phyloP scores from a whole-genome alignment of 2,329 filamentous ascomycete genomes.

The Teratosphaeria epicoccoides region DNA sequence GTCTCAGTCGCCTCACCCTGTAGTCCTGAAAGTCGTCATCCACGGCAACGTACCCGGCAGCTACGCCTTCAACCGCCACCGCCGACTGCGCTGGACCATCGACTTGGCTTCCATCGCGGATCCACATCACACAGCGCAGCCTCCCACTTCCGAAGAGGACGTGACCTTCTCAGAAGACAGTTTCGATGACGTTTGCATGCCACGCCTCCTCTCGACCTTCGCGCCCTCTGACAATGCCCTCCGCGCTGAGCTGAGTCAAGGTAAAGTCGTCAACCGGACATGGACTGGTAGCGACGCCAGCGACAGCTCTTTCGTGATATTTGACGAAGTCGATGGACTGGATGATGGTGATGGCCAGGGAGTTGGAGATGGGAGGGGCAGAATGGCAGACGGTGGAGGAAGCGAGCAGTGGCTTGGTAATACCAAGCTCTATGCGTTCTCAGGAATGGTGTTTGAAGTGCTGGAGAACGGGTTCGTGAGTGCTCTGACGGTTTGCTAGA shows the following conservation, averaged over 20 bases:
- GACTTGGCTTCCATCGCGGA: conserved; percentile 14
- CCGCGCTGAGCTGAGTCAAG: conserved; percentile 32
- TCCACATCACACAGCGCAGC: conserved; percentile 12
- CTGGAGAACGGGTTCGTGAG: conserved; percentile 82
- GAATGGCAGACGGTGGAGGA: conserved; percentile 13
- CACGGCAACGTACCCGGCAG: conserved; percentile 93
- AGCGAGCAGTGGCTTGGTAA: conserved; percentile 50
- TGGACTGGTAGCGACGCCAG: conserved; percentile 24
- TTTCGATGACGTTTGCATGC: conserved; percentile 59
- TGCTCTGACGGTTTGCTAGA: conserved; percentile 53
- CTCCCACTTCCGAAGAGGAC: not conserved
- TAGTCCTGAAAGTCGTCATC: conserved; percentile 83
- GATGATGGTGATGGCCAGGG: conserved; percentile 32
- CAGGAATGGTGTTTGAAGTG: conserved; percentile 90
- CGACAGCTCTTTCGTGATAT: conserved; percentile 26
- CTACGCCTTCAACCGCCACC: conserved; percentile 91
- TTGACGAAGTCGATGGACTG: conserved; percentile 16
- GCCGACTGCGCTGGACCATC: conserved; percentile 73
- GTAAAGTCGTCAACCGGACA: conserved; percentile 28
- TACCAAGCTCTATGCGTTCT: conserved; percentile 86
- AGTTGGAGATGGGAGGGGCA: conserved; percentile 32
- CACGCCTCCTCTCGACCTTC: conserved; percentile 18
- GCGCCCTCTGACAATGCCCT: conserved; percentile 34
- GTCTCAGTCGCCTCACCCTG: conserved; percentile 43
- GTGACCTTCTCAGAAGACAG: conserved; percentile 62